Base-by-base conservation (phyloP, 2,329 filamentous ascomycete species). In the Daldinia sp. region DNA sequence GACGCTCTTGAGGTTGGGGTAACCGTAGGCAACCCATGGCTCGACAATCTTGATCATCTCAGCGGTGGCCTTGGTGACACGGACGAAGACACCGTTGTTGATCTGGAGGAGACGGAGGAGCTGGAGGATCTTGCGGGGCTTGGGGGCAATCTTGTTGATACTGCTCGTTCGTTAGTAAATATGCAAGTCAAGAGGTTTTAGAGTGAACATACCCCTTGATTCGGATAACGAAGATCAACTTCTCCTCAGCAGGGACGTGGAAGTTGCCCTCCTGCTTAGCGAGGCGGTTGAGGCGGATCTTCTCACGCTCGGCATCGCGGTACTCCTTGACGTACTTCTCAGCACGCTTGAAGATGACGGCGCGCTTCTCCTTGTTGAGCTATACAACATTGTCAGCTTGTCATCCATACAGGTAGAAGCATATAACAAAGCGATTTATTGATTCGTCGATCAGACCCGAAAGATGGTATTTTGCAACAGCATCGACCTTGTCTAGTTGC, bases 91-190 rank as follows among this genome's bases (percentile, higher is more conserved):
- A 85, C 95, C 96, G 85, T 97, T 98, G 93, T 99, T 99, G 92
- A 99, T 99, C 89, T 99, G 96, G 80, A 99, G 92, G 76, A 99
- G 93, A 89, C 96, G 95, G 83, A 99, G 94, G 71, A 99, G 93
- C 88, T 99, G 96, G 79, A 99, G 91, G 81, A 97, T 98, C 92
- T 99, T 99, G 89, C 96, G 94, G 85, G 97, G 97, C 93, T 99
- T 98, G 79, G 96, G 96, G 82, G 97, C 91, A 80, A 99, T 98
- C 93, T 99, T 99, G 93, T 98, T 98, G 94, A 99, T 98, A 97
- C 95, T 91, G 72, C 53, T 56, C 12, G n/a, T 23, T 51, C 20
- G 55, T 77, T 54, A 74, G 68, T 5, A 37, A 7, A 37, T 46
- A 72, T 56, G 23, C 9, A 20, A 41, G 46, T 39, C 4, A 3